Evolutionary conservation across 2,329 filamentous ascomycete species (phyloP), one percentile per base, ranked within the genome.

Genomic region (Trichoderma endophyticum): DNA sequence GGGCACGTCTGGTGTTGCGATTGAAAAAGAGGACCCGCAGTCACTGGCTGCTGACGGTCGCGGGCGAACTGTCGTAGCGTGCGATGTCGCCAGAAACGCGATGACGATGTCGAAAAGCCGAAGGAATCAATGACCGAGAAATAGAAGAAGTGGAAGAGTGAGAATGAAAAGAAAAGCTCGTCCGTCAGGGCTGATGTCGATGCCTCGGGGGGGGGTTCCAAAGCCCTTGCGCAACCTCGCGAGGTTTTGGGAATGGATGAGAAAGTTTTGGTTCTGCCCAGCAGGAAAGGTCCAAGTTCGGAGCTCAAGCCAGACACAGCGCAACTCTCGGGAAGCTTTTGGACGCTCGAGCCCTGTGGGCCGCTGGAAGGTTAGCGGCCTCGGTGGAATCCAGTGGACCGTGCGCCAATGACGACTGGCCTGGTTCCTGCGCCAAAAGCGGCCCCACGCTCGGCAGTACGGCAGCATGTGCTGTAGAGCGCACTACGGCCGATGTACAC

Each of bases 371-470:
- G 24, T 34, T 71, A 63, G 69, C 66, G 66, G 51, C 24, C 14
- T 70, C 11, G 28, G 28, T 32, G 28, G n/a, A 21, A 34, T 65
- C 36, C 43, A 51, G 62, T 36, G 60, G 34, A 7, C 15, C 24
- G 61, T 63, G 36, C 61, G 34, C 66, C 39, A n/a, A 64, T 70
- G 68, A 70, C 68, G 68, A 57, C 68, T 43, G 9, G 24, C 18
- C 34, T 43, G 43, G 68, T 70, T 70, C 68, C 60, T 71, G 68
- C 48, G 34, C 68, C 68, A 71, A 63, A 70, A 62, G 39, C 66
- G 66, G 66, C 66, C 66, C 66, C 66, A 54, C 66, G 66, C 26
- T 62, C 57, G 39, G 66, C 15, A 62, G 56, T 28, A 28, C 66
- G 56, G 56, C 56, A 48, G 65, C n/a, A 24, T 2, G 51, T 54